These are phyloP conservation scores for Astragalus membranaceus DNA, from an alignment of 306 rosid genomes.

Conservation along the genomic window DNA sequence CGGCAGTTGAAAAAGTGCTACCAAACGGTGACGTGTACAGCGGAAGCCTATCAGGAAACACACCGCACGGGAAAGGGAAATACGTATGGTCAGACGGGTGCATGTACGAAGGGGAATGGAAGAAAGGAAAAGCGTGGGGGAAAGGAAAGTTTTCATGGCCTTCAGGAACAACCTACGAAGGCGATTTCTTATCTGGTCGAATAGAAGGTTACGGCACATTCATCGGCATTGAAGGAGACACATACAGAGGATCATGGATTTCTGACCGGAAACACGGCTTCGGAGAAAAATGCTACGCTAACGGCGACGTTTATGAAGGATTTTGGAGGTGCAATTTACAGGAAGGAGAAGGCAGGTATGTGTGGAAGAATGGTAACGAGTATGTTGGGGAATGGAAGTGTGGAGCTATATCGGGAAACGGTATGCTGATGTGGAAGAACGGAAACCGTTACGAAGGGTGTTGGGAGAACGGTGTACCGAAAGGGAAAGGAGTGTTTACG, in stretches of 20 bases:
- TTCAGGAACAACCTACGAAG: slow-evolving; percentile 42
- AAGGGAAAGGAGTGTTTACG: slow-evolving; percentile 37
- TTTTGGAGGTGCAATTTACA: slow-evolving; percentile 42
- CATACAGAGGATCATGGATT: slow-evolving; percentile 29
- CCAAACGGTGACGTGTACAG: slow-evolving; percentile 40
- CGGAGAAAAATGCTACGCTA: slow-evolving; percentile 36
- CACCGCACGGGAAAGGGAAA: slow-evolving; percentile 37
- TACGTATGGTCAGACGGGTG: slow-evolving; percentile 50
- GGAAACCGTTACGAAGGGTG: slow-evolving; percentile 36
- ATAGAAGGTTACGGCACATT: slow-evolving; percentile 39
- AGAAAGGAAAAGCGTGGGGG: slow-evolving; percentile 32
- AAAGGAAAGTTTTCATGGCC: slow-evolving; percentile 47
- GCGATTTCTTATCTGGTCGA: slow-evolving; percentile 30
- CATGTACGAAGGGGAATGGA: slow-evolving; percentile 49
- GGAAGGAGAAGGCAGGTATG: slow-evolving; percentile 45
- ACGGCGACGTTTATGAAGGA: slow-evolving; percentile 45
- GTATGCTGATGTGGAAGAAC: slow-evolving; percentile 34
- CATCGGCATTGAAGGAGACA: slow-evolving; percentile 35
- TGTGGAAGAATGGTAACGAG: slow-evolving; percentile 46
- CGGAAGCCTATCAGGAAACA: slow-evolving; percentile 27
- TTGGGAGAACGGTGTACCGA: slow-evolving; percentile 47
- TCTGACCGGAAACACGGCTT: slow-evolving; percentile 35
- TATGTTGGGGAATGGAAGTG: slow-evolving; percentile 40
- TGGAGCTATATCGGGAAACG: slow-evolving; percentile 36
- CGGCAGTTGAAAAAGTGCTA: slow-evolving; percentile 18